Conservation (phyloP, 192 early-diverging fungal species). For the Chytriomyces hyalinus region DNA sequence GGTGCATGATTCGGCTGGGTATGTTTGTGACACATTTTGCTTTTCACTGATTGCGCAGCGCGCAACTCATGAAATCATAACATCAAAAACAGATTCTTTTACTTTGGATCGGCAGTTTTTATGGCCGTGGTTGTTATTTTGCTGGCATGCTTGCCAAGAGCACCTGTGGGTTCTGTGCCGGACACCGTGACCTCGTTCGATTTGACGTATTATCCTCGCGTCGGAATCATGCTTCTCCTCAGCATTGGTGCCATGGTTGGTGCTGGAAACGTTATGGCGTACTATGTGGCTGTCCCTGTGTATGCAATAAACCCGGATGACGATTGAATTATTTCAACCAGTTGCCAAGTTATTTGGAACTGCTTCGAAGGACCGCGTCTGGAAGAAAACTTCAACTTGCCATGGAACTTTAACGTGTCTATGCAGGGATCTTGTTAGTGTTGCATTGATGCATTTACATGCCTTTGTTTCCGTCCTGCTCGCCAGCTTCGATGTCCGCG, state of each 20-base stretch:
- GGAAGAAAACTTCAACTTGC: too few relatives aligned
- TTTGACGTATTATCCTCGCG: conserved; percentile 33
- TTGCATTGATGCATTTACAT: too few relatives aligned
- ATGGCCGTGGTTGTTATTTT: conserved; percentile 36
- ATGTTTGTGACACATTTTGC: not conserved
- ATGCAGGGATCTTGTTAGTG: too few relatives aligned
- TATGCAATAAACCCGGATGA: conserved; percentile 36
- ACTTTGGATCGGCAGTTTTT: conserved; percentile 25
- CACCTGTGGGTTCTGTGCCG: conserved; percentile 29
- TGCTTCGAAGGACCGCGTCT: too few relatives aligned
- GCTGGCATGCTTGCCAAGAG: conserved; percentile 26
- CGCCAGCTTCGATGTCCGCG: too few relatives aligned
- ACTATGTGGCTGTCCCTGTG: conserved; percentile 31
- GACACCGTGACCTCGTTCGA: conserved; percentile 23
- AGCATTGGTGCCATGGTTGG: conserved; percentile 4
- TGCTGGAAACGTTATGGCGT: conserved; percentile 1
- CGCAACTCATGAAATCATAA: not conserved
- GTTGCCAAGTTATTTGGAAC: not conserved
- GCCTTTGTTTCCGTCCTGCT: too few relatives aligned
- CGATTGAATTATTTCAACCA: not conserved
- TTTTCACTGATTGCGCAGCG: not conserved
- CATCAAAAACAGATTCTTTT: conserved; percentile 11
- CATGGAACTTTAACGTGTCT: too few relatives aligned
- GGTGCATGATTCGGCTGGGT: conserved; percentile 28
- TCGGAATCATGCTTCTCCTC: conserved; percentile 24